phyloP scores from a whole-genome alignment of 768 basidiomycete genomes.

The Tubosaeta sp. region DNA sequence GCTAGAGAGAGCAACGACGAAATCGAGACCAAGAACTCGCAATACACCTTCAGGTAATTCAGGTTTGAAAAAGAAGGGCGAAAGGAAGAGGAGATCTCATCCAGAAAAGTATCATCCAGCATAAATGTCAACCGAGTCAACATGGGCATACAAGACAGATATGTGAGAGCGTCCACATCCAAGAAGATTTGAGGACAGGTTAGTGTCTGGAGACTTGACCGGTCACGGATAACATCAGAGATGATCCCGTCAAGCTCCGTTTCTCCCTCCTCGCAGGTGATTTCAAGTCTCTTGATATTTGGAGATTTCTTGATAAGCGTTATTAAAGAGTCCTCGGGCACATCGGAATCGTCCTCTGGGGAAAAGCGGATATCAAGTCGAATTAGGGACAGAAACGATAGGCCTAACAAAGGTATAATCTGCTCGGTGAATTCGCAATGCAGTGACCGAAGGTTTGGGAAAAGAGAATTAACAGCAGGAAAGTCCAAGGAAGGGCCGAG shows the following conservation, averaged over 20 bases:
- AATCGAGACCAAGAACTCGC: not conserved
- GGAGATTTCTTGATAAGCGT: not conserved
- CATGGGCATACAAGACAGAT: not conserved
- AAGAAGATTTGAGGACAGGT: not conserved
- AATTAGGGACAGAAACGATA: not conserved
- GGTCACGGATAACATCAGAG: conserved; percentile 1
- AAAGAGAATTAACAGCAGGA: not conserved
- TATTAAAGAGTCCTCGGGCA: not conserved
- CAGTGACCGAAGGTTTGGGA: conserved; percentile 3
- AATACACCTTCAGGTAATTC: not conserved
- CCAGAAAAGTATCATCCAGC: not conserved
- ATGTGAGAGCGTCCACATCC: not conserved
- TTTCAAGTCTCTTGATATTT: not conserved
- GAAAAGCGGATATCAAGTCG: not conserved
- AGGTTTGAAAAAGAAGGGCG: not conserved
- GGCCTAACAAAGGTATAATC: not conserved
- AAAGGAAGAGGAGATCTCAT: not conserved
- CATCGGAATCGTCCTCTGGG: not conserved
- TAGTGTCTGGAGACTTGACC: conserved; percentile 2
- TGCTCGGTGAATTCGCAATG: not conserved
- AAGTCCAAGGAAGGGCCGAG: not conserved
- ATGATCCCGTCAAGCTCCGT: not conserved
- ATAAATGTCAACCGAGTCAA: not conserved
- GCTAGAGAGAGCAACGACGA: not conserved
- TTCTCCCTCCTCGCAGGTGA: not conserved